Evolutionary conservation across 2,329 filamentous ascomycete genomes (phyloP).

Genomic region (Arthrobotrys sphaeroides): DNA sequence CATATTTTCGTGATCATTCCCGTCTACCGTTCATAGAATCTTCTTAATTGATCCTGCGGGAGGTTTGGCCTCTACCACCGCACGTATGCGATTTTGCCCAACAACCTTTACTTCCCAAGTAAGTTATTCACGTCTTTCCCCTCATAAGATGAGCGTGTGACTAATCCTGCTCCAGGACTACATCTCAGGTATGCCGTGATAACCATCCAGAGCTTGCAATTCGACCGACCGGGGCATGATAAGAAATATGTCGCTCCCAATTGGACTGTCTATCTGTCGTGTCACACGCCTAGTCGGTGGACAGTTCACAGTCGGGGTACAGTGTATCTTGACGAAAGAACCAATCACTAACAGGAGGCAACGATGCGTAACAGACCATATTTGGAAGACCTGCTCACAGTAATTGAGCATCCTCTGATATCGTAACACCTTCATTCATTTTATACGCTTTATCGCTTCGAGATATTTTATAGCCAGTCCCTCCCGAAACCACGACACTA

Average conservation of each 20-base stretch:
- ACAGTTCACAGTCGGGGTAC: constrained; percentile 56
- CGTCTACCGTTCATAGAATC: neutral
- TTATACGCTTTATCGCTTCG: constrained; percentile 24
- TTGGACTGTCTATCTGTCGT: neutral
- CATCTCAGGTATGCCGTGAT: constrained; percentile 72
- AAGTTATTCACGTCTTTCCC: constrained; percentile 61
- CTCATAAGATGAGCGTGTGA: constrained; percentile 48
- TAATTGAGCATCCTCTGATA: constrained; percentile 56
- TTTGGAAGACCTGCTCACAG: constrained; percentile 63
- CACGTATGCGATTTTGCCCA: constrained; percentile 85
- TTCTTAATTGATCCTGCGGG: constrained; percentile 30
- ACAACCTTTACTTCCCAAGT: constrained; percentile 89
- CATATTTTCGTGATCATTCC: constrained; percentile 25
- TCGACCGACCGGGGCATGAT: constrained; percentile 22
- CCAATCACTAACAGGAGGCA: neutral
- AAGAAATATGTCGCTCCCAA: neutral
- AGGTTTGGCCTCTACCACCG: constrained; percentile 61
- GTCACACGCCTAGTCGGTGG: constrained; percentile 48
- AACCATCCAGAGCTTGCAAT: constrained; percentile 38
- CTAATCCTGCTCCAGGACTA: constrained; percentile 69
- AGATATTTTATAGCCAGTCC: constrained; percentile 49
- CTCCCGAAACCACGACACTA: neutral
- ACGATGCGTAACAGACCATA: constrained; percentile 60
- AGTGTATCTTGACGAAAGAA: constrained; percentile 1
- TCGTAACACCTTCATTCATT: constrained; percentile 54